Conservation (phyloP, 768 basidiomycete genomes). For the Suillus paluster region DNA sequence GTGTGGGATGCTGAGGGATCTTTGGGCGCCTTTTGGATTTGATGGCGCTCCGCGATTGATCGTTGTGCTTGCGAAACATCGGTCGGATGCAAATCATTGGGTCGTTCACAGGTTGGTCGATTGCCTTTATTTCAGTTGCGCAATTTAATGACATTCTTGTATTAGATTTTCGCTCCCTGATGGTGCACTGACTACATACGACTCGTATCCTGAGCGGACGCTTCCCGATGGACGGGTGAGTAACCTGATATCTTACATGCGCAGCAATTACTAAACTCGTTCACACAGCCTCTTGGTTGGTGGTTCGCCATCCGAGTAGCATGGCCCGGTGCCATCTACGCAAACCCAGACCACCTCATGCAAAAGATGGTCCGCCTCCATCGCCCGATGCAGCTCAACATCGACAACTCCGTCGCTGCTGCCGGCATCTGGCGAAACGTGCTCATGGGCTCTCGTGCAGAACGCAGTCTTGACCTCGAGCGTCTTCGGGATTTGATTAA, state of each 20-base stretch:
- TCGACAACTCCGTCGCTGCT: slow-evolving; percentile 89
- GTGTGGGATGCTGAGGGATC: slow-evolving; percentile 80
- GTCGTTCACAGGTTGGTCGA: slow-evolving; percentile 77
- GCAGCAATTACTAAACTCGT: slow-evolving; percentile 9
- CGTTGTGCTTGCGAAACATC: slow-evolving; percentile 83
- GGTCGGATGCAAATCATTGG: slow-evolving; percentile 84
- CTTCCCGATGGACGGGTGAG: slow-evolving; percentile 86
- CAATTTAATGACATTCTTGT: slow-evolving; percentile 9
- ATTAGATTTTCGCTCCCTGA: slow-evolving; percentile 82
- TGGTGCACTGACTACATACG: slow-evolving; percentile 82
- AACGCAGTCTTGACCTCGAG: slow-evolving; percentile 84
- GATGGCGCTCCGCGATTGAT: slow-evolving; percentile 81
- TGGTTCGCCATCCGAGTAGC: slow-evolving; percentile 94
- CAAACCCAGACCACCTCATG: slow-evolving; percentile 84
- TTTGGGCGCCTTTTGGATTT: slow-evolving; percentile 86
- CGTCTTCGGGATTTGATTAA: slow-evolving; percentile 86
- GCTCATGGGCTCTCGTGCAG: slow-evolving; percentile 88
- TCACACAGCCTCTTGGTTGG: slow-evolving; percentile 85
- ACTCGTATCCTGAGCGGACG: slow-evolving; percentile 83
- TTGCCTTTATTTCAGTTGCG: not conserved
- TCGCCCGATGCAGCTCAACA: slow-evolving; percentile 80
- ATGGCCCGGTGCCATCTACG: slow-evolving; percentile 86
- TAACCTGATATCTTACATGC: slow-evolving; percentile 17
- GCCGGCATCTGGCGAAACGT: slow-evolving; percentile 92
- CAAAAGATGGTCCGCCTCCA: slow-evolving; percentile 93